Evolutionary conservation across 192 early-diverging fungal genomes (phyloP).

Genomic region (Umbelopsis sp.): DNA sequence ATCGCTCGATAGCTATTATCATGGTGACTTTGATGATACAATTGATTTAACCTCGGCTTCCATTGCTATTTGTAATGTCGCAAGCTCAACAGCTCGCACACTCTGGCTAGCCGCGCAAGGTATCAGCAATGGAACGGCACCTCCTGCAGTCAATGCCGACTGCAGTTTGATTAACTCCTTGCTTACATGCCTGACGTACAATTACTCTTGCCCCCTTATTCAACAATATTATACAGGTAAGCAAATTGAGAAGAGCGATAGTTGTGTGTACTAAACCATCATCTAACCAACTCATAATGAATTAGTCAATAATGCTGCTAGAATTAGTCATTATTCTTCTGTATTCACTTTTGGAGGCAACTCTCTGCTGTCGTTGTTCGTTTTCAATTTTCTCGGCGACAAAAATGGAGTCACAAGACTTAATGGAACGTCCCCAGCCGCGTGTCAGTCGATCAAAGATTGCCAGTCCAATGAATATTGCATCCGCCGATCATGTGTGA

Average conservation of each 20-base stretch:
- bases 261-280: neutral
- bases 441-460: constrained; percentile 26
- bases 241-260: neutral
- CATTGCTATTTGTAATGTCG: constrained; percentile 60
- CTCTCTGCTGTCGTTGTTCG: constrained; percentile 47
- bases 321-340: constrained; percentile 51
- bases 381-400: constrained; percentile 48
- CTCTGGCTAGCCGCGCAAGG: constrained; percentile 58
- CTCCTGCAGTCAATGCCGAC: constrained; percentile 48
- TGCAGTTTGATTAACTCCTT: constrained; percentile 55
- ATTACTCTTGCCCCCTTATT: constrained; percentile 64
- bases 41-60: constrained; percentile 40
- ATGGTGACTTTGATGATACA: constrained; percentile 66
- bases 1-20: constrained; percentile 63
- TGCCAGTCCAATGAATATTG: constrained; percentile 47
- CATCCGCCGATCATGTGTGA: constrained; percentile 43
- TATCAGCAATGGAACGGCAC: constrained; percentile 28
- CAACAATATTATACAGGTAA: constrained; percentile 52
- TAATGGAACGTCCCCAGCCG: neutral
- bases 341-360: constrained; percentile 44
- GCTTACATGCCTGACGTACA: constrained; percentile 65
- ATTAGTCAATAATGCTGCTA: constrained; percentile 27
- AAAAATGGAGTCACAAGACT: constrained; percentile 35
- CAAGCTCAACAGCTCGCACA: constrained; percentile 57
- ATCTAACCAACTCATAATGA: neutral